Evolutionary conservation across 208 protist species (phyloP).

Genomic region (Trypanosoma lewisi): DNA sequence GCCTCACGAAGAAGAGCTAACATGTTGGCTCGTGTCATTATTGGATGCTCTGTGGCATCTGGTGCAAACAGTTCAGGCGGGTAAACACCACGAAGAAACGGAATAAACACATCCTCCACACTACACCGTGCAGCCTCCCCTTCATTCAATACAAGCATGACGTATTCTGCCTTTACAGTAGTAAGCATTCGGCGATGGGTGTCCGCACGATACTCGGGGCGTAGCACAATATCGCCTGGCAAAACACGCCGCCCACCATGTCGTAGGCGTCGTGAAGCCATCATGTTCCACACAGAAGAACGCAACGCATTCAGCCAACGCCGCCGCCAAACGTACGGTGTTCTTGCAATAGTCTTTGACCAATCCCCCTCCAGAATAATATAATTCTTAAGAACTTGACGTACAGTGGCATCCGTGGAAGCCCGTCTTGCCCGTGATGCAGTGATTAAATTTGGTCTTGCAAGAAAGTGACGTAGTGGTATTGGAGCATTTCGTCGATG

Average conservation of each 20-base stretch:
- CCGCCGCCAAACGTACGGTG: constrained; percentile 73
- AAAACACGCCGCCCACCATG: constrained; percentile 32
- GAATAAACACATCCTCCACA: constrained; percentile 79
- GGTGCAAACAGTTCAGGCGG: constrained; percentile 63
- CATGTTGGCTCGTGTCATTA: constrained; percentile 71
- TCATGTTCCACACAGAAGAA: constrained; percentile 74
- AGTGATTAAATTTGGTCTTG: constrained; percentile 57
- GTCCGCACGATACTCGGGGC: constrained; percentile 52
- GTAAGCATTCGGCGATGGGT: constrained; percentile 49
- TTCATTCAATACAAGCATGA: constrained; percentile 50
- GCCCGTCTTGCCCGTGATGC: constrained; percentile 58
- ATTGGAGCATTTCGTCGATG: constrained; percentile 56
- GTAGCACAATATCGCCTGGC: constrained; percentile 73
- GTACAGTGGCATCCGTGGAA: constrained; percentile 63
- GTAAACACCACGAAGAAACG: constrained; percentile 75
- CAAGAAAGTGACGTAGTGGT: constrained; percentile 62
- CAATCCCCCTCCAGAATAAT: constrained; percentile 67
- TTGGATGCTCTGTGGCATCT: constrained; percentile 56
- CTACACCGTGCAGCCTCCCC: constrained; percentile 46
- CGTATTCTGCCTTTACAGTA: constrained; percentile 77
- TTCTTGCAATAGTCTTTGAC: constrained; percentile 44
- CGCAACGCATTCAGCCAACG: constrained; percentile 82
- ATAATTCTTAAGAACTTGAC: constrained; percentile 65
- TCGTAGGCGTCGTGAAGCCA: constrained; percentile 70
- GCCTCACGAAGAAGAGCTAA: constrained; percentile 47